A percentile compares a stretch with the other conserved stretches of the same genome.
Conservation (phyloP, 208 protist species). For the Perkinsela sp. region DNA sequence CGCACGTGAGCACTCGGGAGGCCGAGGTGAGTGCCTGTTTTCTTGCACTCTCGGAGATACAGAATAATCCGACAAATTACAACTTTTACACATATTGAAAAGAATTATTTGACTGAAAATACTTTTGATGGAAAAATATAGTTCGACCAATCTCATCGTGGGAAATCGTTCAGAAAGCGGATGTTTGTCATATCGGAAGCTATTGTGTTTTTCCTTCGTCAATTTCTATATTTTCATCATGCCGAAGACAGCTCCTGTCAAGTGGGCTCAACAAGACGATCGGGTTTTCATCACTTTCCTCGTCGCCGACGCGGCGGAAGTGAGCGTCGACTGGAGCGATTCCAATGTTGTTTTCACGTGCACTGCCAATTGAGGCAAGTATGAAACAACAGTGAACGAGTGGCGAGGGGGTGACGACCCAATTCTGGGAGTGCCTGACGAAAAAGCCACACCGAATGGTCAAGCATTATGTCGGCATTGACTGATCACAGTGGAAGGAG, state of each 20-base stretch:
- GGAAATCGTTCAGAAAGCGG: too few relatives aligned
- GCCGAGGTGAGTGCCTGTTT: neutral
- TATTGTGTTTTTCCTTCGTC: too few relatives aligned
- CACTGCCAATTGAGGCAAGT: neutral
- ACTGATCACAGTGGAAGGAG: neutral
- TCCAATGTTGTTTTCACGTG: constrained; percentile 16
- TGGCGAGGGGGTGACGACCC: neutral
- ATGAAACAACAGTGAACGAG: constrained; percentile 6
- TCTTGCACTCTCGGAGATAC: neutral
- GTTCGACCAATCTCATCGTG: too few relatives aligned
- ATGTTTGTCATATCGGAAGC: too few relatives aligned
- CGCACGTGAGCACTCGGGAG: neutral
- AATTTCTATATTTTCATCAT: too few relatives aligned
- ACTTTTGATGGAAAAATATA: too few relatives aligned
- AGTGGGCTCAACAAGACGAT: constrained; percentile 48
- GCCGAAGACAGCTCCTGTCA: constrained; percentile 17
- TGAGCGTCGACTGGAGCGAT: constrained; percentile 18
- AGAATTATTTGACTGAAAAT: too few relatives aligned
- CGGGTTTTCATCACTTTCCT: constrained; percentile 32
- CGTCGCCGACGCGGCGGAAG: constrained; percentile 29
- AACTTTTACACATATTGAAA: neutral
- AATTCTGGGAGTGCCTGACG: neutral
- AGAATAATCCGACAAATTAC: neutral
- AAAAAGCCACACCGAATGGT: neutral
- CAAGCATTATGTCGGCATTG: neutral